Base-by-base conservation (phyloP, 1,284 basidiomycete species). In the Ceratobasidium sp. region DNA sequence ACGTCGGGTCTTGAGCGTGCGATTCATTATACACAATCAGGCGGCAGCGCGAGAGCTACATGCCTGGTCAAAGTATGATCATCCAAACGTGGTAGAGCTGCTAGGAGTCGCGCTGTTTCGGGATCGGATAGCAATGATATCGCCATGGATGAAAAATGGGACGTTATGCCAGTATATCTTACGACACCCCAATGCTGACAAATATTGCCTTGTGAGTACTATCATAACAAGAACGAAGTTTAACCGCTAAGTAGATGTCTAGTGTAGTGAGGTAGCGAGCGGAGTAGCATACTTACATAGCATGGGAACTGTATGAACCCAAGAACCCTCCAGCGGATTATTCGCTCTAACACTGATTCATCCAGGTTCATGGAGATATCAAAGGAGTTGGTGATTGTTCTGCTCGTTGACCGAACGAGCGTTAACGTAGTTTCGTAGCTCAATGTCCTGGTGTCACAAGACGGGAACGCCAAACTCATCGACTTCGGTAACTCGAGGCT, bases 101-200 rank as follows among this genome's bases (percentile, higher is more conserved):
- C 17, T 39, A 3, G 66, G 66, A 23, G 51, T 68, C 13, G 37
- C 49, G 10, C 47, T 37, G 33, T 68, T 68, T 56, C 26, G 26
- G 15, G 66, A 42, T 37, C 28, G 66, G 13, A 39, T 68, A 31
- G 49, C 45, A 11, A 68, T 68, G 66, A 35, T 68, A n/a, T 68
- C 66, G 7, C 51, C 26, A 26, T 68, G 66, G 66, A 68, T 68
- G 66, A 35, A 54, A 26, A 35, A 68, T 39, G 66, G 66, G 20
- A 68, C 47, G 17, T 26, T 68, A 23, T 20, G 49, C 3, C 51
- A 68, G 20, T 56, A 68, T 39, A 53, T 68, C 42, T 1, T 10
- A 0, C 47, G 37, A 1, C 15, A 15, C 15, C 66, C 66, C 20
- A 42, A 31, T n/a, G 66, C 17, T 1, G 49, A 68, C 39, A 49